phyloP scores from a whole-genome alignment of 768 basidiomycete species.

The Suillus clintonianus region DNA sequence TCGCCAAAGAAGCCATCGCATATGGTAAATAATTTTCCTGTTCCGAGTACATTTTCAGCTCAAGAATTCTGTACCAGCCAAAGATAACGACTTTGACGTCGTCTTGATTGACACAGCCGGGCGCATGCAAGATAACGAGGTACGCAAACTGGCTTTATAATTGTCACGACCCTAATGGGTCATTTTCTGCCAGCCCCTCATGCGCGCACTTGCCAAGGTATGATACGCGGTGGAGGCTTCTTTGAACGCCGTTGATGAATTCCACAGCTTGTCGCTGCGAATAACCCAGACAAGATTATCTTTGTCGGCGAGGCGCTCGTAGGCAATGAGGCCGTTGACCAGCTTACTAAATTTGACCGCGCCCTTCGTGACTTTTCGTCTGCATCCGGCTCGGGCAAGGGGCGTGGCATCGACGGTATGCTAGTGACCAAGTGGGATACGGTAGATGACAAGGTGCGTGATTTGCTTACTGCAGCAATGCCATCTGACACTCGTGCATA shows the following conservation, averaged over 20 bases:
- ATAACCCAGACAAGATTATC: slow-evolving; percentile 95
- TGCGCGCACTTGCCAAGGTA: slow-evolving; percentile 97
- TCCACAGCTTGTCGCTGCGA: slow-evolving; percentile 81
- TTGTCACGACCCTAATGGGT: slow-evolving; percentile 6
- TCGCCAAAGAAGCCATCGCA: slow-evolving; percentile 91
- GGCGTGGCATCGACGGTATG: slow-evolving; percentile 97
- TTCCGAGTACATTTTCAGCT: slow-evolving; percentile 9
- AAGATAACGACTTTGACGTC: slow-evolving; percentile 91
- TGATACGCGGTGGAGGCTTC: neutral
- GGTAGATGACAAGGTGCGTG: slow-evolving; percentile 88
- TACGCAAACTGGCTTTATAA: slow-evolving; percentile 29
- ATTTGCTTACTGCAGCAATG: neutral
- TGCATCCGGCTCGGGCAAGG: slow-evolving; percentile 57
- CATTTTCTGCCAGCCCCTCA: slow-evolving; percentile 66
- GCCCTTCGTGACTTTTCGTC: slow-evolving; percentile 91
- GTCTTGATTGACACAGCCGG: slow-evolving; percentile 98
- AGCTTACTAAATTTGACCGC: slow-evolving; percentile 94
- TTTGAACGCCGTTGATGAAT: neutral
- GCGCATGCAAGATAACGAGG: slow-evolving; percentile 99
- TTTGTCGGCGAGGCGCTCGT: slow-evolving; percentile 99
- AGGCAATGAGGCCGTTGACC: slow-evolving; percentile 98
- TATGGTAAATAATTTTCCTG: slow-evolving; percentile 59
- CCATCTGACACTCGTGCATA: slow-evolving; percentile 29
- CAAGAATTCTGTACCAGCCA: slow-evolving; percentile 49
- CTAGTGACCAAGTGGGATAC: slow-evolving; percentile 99